A percentile compares a stretch with the other conserved stretches of the same genome.
These are phyloP conservation scores for Protomyces macrosporus DNA, from an alignment of 1,139 yeast species.

Conservation along the genomic window DNA sequence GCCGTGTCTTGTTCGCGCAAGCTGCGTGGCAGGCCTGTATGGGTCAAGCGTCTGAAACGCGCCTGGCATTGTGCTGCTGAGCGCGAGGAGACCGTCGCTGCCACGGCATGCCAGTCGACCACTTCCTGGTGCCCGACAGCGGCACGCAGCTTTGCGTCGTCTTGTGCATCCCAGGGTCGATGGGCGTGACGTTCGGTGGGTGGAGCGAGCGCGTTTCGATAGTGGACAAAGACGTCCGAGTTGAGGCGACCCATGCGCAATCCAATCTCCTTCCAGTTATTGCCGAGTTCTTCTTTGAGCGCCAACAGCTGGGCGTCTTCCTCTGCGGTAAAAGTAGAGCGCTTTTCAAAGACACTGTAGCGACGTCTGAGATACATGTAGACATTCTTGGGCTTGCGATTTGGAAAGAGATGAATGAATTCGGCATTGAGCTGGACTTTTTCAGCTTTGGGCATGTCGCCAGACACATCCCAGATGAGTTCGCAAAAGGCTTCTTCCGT, in stretches of 20 bases:
- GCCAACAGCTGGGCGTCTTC: constrained; percentile 3
- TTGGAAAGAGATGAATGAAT: background rate
- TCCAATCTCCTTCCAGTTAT: constrained; percentile 16
- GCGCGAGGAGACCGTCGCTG: background rate
- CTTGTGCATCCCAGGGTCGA: background rate
- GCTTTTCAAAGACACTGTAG: background rate
- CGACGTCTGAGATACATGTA: constrained; percentile 5
- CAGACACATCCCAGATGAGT: constrained; percentile 1
- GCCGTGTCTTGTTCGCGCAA: background rate
- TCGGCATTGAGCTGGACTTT: constrained; percentile 1
- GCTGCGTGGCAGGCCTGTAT: background rate
- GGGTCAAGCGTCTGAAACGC: background rate
- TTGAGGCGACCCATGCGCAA: background rate
- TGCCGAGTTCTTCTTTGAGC: background rate
- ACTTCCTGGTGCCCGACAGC: background rate
- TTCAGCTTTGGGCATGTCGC: background rate
- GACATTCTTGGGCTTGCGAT: constrained; percentile 6
- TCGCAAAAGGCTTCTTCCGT: constrained; percentile 3
- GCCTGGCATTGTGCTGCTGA: background rate
- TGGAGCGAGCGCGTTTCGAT: constrained; percentile 2
- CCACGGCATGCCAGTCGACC: background rate
- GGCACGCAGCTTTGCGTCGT: background rate
- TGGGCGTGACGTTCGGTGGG: background rate
- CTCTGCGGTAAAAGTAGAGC: constrained; percentile 5
- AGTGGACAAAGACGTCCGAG: constrained; percentile 11